Evolutionary conservation across 139 green algal species (phyloP), one percentile per base, ranked within the genome.

Genomic region (Nannochloris sp.): DNA sequence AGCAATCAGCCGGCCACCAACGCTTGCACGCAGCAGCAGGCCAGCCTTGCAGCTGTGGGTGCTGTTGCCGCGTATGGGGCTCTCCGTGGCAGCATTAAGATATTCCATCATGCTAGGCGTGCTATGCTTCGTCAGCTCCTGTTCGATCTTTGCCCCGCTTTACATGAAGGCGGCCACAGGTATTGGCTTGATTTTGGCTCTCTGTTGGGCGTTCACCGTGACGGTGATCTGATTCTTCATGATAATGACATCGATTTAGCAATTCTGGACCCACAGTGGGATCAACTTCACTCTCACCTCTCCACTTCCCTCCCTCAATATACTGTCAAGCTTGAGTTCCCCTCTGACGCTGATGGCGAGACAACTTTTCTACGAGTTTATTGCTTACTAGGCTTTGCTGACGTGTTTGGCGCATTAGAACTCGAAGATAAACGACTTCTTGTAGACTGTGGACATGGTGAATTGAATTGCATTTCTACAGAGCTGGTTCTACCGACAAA

Each of bases 231-330:
- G 24, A 81, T 81, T 38, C 46, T 68, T 23, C 60, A 84, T 61
- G 77, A 84, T 61, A 84, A 84, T 60, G 77, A 84, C 55, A 51
- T 76, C 3, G 76, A 83, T 44, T n/a, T 83, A 4, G 76, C 80
- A 6, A 45, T 83, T 12, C 30, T 76, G 10, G 27, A 83, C 27
- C 68, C 76, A 4, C 59, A 83, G 34, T 83, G 74, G 75, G 46
- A 61, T 7, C 23, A 2, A 3, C 61, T 83, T 54, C 54, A 74
- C 31, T 25, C 25, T 0, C 4, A 15, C 0, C 65, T 83, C 29
- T 53, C 29, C 29, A 45, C 12, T 27, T 36, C 39, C 3, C 57
- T 83, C 37, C 71, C 65, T 12, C 32, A 51, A 44, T 71, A 71
- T 45, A 34, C 10, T 33, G 39, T 71, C 33, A 24, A 27, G 32